A percentile compares a stretch with the other conserved stretches of the same genome.
Evolutionary conservation across 768 basidiomycete species (phyloP).

Genomic region (Antrodiella citrinella): DNA sequence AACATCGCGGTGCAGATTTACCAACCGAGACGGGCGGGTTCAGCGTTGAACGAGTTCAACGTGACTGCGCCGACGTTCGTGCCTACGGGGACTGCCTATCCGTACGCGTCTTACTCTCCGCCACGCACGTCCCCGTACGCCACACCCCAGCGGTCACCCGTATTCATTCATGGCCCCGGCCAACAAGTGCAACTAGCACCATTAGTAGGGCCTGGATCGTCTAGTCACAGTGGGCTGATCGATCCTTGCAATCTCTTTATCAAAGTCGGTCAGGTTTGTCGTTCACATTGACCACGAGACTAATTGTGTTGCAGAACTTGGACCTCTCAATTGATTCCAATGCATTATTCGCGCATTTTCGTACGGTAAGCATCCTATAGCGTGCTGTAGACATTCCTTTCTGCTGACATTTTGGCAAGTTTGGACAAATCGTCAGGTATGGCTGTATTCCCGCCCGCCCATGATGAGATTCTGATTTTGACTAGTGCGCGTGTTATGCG

Average conservation of each 20-base stretch:
- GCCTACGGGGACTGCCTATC: constrained; percentile 56
- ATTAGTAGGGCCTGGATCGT: constrained; percentile 62
- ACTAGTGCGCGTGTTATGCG: constrained; percentile 89
- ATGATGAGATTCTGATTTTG: not conserved
- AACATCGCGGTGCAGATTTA: constrained; percentile 81
- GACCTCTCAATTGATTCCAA: constrained; percentile 83
- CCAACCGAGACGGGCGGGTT: constrained; percentile 52
- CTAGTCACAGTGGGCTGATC: constrained; percentile 78
- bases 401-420: constrained; percentile 35
- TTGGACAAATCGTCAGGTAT: constrained; percentile 85
- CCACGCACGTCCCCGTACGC: constrained; percentile 43
- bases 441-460: constrained; percentile 1
- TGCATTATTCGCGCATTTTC: constrained; percentile 75
- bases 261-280: constrained; percentile 43
- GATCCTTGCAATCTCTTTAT: constrained; percentile 89
- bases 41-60: constrained; percentile 56
- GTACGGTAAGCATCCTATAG: constrained; percentile 44
- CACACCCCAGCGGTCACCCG: constrained; percentile 33
- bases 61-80: constrained; percentile 70
- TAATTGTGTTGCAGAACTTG: constrained; percentile 50
- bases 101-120: constrained; percentile 68
- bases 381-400: constrained; percentile 7
- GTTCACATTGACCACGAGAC: constrained; percentile 1
- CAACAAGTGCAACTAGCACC: constrained; percentile 87
- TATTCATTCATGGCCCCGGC: constrained; percentile 80